Percentiles rank a stretch among this genome's conserved stretches.
Conservation (phyloP, 2,329 filamentous ascomycete species). For the Monosporascus cannonballus region DNA sequence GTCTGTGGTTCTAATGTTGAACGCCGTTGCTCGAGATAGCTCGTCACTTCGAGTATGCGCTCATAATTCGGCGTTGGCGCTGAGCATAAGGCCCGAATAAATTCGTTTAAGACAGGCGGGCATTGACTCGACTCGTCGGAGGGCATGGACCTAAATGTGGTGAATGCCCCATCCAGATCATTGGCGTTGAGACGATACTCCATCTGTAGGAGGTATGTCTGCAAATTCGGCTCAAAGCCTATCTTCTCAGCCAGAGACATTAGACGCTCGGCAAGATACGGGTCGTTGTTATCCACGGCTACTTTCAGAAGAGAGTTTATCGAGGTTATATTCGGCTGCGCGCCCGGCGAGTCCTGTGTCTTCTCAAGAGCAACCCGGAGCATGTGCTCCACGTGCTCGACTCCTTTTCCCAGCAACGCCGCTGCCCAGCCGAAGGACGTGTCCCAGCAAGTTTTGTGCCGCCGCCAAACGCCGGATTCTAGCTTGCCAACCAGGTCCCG, state of each 20-base stretch:
- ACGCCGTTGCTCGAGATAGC: conserved; percentile 64
- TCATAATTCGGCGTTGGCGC: conserved; percentile 58
- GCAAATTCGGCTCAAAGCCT: conserved; percentile 59
- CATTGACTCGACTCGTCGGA: conserved; percentile 56
- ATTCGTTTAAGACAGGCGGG: conserved; percentile 59
- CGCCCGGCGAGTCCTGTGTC: conserved; percentile 37
- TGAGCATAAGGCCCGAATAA: conserved; percentile 63
- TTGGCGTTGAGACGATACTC: conserved; percentile 67
- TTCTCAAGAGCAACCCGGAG: conserved; percentile 57
- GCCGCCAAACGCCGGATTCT: conserved; percentile 26
- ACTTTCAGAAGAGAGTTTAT: conserved; percentile 73
- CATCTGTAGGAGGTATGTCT: conserved; percentile 69
- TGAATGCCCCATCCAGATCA: conserved; percentile 64
- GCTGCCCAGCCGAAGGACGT: conserved; percentile 71
- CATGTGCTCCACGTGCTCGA: conserved; percentile 69
- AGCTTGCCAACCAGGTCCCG: conserved; percentile 38
- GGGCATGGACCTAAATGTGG: conserved; percentile 51
- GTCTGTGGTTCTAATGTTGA: conserved; percentile 68
- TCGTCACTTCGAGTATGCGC: conserved; percentile 65
- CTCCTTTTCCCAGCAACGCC: conserved; percentile 59
- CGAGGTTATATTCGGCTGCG: conserved; percentile 59
- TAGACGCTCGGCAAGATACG: conserved; percentile 68
- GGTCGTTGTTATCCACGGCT: conserved; percentile 63
- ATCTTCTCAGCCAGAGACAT: conserved; percentile 60
- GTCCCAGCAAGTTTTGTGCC: conserved; percentile 59